Evolutionary conservation across 164 flowering plant genomes (phyloP).

Genomic region (Pachysandra terminalis): DNA sequence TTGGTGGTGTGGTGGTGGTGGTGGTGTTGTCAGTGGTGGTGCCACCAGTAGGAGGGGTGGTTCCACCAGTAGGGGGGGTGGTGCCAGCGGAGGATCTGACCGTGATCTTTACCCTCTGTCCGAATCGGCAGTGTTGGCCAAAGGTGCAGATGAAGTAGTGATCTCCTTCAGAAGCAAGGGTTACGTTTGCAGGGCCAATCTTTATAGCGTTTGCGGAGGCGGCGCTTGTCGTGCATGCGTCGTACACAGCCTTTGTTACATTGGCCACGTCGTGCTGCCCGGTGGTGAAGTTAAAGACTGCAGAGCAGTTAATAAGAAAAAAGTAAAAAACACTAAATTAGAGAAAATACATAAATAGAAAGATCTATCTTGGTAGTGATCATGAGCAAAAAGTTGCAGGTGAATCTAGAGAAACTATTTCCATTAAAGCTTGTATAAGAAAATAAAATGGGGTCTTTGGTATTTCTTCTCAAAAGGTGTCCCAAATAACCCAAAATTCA

Average conservation of each 20-base stretch:
- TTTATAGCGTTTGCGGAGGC: not conserved
- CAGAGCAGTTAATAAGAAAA: not conserved
- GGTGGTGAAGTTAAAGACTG: conserved; percentile 31
- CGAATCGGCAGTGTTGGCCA: conserved; percentile 17
- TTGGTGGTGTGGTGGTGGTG: no score
- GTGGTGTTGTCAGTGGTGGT: not conserved
- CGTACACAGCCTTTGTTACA: conserved; percentile 26
- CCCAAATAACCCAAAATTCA: no score
- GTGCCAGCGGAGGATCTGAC: conserved; percentile 7
- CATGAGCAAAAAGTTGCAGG: not conserved
- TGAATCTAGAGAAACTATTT: not conserved
- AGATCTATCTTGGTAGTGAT: no score
- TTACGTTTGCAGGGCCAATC: conserved; percentile 19
- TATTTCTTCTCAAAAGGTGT: no score
- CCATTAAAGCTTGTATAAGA: no score
- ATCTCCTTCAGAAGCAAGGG: conserved; percentile 20
- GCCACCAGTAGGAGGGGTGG: not conserved
- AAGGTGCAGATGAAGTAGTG: conserved; percentile 31
- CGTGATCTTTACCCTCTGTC: conserved; percentile 19
- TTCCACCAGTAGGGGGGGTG: conserved; percentile 7
- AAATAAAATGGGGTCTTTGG: no score
- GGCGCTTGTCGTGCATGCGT: conserved; percentile 22
- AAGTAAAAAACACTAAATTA: not conserved
- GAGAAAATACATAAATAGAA: not conserved
- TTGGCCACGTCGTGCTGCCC: conserved; percentile 27